Evolutionary conservation across 139 green algal genomes (phyloP).

Genomic region (Chlorella sp.): DNA sequence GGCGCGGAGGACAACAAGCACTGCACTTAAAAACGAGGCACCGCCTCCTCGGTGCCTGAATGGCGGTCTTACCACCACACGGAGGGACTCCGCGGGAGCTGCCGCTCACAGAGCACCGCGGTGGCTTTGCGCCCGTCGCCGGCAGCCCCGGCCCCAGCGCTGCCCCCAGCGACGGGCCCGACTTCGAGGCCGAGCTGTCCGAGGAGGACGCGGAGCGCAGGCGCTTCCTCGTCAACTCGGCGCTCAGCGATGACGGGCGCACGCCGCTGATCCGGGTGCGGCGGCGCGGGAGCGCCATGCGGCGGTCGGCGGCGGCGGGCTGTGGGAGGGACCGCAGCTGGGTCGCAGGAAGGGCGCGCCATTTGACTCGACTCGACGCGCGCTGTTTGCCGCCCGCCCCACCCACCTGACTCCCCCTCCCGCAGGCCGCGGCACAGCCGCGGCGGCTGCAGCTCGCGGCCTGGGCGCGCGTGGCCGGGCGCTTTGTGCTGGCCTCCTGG

Average conservation of each 20-base stretch:
- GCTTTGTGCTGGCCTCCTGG: conserved; percentile 39
- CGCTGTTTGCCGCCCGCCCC: too few species aligned
- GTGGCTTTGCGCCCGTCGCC: not conserved
- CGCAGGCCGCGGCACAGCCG: not conserved
- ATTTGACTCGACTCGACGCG: too few species aligned
- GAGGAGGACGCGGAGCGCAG: conserved; percentile 3
- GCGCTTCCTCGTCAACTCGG: conserved; percentile 7
- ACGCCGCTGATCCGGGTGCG: conserved; percentile 24
- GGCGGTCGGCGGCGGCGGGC: not conserved
- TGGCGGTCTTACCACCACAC: not conserved
- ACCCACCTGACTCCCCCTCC: too few species aligned
- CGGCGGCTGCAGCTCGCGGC: not conserved
- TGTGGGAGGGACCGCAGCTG: too few species aligned
- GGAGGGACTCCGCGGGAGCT: not conserved
- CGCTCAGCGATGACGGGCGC: conserved; percentile 27
- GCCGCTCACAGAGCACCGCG: not conserved
- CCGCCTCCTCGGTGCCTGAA: not conserved
- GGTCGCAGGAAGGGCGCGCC: too few species aligned
- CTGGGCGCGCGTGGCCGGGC: not conserved
- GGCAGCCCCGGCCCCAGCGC: not conserved
- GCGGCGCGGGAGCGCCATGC: not conserved
- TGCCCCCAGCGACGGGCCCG: not conserved
- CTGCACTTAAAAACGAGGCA: not conserved
- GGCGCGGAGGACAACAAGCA: too few species aligned
- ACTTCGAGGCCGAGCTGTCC: not conserved